phyloP scores from a whole-genome alignment of 495 filamentous ascomycete genomes.

The Haplographium delicatum region DNA sequence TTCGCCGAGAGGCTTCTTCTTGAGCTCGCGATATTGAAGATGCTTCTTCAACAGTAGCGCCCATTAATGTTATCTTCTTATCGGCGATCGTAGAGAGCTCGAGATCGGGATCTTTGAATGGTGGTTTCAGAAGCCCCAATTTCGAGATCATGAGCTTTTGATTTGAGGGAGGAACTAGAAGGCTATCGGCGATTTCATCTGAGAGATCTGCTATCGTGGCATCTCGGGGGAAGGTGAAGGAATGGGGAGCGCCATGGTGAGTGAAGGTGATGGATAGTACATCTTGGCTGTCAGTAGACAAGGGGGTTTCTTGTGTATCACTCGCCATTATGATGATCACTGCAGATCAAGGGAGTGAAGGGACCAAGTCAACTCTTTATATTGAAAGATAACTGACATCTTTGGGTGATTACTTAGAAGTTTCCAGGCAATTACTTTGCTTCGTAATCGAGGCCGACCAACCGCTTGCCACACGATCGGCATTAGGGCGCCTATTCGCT shows the following conservation, averaged over 20 bases:
- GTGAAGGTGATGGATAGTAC: slow-evolving; percentile 15
- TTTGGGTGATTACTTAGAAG: slow-evolving; percentile 4
- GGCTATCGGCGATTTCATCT: slow-evolving; percentile 40
- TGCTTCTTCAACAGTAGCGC: slow-evolving; percentile 50
- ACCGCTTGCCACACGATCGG: slow-evolving; percentile 2
- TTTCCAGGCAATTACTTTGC: slow-evolving; percentile 18
- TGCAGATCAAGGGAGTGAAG: background rate
- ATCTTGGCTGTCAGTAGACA: slow-evolving; percentile 18
- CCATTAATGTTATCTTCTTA: slow-evolving; percentile 61
- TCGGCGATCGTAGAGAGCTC: slow-evolving; percentile 44
- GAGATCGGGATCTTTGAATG: slow-evolving; percentile 51
- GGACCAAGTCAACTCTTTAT: background rate
- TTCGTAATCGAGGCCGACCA: slow-evolving; percentile 15
- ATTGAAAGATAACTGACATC: background rate
- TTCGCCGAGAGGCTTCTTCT: slow-evolving; percentile 33
- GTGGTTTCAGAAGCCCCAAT: slow-evolving; percentile 60
- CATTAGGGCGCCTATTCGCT: slow-evolving; percentile 6
- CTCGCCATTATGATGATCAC: slow-evolving; percentile 10
- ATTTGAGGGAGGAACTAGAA: slow-evolving; percentile 61
- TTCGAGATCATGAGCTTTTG: slow-evolving; percentile 74
- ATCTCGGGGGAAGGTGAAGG: slow-evolving; percentile 36
- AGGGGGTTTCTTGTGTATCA: slow-evolving; percentile 22
- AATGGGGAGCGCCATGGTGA: slow-evolving; percentile 49
- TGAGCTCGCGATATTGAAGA: slow-evolving; percentile 35
- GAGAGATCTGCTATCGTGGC: slow-evolving; percentile 61